These are phyloP conservation scores for Colletotrichum sp. DNA, from an alignment of 2,329 filamentous ascomycete genomes.

Conservation along the genomic window DNA sequence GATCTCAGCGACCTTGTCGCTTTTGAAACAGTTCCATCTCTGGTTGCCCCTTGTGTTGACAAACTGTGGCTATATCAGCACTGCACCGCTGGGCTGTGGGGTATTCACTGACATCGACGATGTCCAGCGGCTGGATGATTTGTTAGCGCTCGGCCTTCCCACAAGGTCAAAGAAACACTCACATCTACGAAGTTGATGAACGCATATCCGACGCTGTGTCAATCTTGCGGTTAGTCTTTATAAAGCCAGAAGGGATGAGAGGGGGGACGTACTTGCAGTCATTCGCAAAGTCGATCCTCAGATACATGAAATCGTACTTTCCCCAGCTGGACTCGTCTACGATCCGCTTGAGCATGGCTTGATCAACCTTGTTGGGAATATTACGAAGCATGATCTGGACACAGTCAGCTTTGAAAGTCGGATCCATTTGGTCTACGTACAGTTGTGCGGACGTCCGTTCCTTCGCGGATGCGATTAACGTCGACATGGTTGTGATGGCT, in stretches of 20 bases:
- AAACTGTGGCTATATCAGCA: conserved; percentile 58
- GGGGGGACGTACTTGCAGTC: conserved; percentile 75
- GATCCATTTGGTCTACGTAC: conserved; percentile 47
- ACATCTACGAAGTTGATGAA: conserved; percentile 94
- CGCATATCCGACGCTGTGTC: conserved; percentile 84
- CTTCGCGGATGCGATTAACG: conserved; percentile 63
- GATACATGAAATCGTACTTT: conserved; percentile 92
- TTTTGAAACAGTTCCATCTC: conserved; percentile 81
- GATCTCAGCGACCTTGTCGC: conserved; percentile 85
- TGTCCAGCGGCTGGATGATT: conserved; percentile 66
- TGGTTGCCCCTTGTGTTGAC: conserved; percentile 73
- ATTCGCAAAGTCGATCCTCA: conserved; percentile 87
- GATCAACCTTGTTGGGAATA: conserved; percentile 88
- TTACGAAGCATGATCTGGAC: conserved; percentile 91
- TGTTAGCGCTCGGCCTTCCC: conserved; percentile 37
- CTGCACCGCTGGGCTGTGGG: conserved; percentile 16
- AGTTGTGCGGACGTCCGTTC: conserved; percentile 77
- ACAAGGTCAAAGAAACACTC: conserved; percentile 37
- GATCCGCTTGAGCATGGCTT: conserved; percentile 77
- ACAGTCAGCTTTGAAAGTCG: neutral
- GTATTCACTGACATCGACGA: conserved; percentile 64
- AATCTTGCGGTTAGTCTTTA: neutral
- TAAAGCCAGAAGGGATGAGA: neutral
- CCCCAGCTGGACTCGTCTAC: conserved; percentile 81
- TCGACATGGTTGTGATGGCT: conserved; percentile 69